Conservation (phyloP, 495 filamentous ascomycete genomes). For the Penicillium odoratum region DNA sequence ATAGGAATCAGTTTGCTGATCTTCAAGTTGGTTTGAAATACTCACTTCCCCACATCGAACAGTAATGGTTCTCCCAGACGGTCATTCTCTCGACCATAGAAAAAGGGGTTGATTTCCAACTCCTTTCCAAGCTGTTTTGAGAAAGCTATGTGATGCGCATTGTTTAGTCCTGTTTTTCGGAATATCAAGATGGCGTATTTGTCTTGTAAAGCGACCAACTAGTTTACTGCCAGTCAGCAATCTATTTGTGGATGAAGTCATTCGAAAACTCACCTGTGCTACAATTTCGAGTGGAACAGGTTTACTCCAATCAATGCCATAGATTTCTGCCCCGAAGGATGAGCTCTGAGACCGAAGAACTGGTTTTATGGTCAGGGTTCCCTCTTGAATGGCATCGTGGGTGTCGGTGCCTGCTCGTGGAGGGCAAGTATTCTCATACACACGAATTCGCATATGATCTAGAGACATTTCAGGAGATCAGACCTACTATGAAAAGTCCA, state of each 20-base stretch:
- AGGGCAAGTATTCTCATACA: conserved; percentile 19
- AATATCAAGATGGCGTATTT: conserved; percentile 23
- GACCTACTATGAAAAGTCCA: neutral
- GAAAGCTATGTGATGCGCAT: conserved; percentile 22
- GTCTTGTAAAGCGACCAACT: conserved; percentile 22
- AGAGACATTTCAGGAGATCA: conserved; percentile 3
- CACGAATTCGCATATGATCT: conserved; percentile 17
- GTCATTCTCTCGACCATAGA: conserved; percentile 25
- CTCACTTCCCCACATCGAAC: conserved; percentile 26
- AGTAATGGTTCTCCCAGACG: conserved; percentile 19
- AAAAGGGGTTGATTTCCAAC: conserved; percentile 26
- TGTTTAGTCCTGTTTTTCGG: conserved; percentile 19
- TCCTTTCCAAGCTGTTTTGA: conserved; percentile 22
- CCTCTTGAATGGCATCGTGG: conserved; percentile 8
- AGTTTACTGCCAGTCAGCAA: neutral
- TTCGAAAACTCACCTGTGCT: conserved; percentile 11
- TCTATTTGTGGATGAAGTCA: neutral
- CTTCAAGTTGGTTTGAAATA: neutral
- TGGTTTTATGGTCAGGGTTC: conserved; percentile 13
- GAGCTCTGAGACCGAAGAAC: conserved; percentile 8
- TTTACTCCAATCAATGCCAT: conserved; percentile 18
- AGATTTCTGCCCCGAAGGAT: conserved; percentile 20
- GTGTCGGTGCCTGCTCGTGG: neutral
- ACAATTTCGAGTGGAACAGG: conserved; percentile 13
- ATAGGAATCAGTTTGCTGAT: neutral